Evolutionary conservation across 352 stramenopile species (phyloP), one percentile per base, ranked within the genome.

Genomic region (Blastocystis sp.): DNA sequence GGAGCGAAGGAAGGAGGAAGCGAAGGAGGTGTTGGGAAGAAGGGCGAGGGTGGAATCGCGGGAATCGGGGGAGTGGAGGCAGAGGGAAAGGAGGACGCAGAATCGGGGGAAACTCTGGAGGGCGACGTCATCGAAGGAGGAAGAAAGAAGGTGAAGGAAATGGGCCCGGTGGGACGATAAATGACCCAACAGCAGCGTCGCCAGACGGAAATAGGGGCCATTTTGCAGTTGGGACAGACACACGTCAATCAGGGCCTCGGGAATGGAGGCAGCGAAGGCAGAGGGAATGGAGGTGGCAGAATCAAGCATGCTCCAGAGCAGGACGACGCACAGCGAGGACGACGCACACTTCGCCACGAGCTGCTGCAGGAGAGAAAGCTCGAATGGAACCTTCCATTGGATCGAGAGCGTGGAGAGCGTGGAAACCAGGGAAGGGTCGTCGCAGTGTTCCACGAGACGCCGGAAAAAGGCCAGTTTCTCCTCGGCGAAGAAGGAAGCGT

Each of bases 391-490:
- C 28, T 10, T 14, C 48, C 2, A 84, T 52, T 2, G 56, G 40
- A 19, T 9, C 9, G 3, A 59, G 56, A 84, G 34, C 56, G 45
- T 34, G 17, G 21, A 38, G 53, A 67, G 74, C 23, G 53, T 14
- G 2, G 34, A 3, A 19, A 41, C 2, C 21, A 84, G 4, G 0
- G 60, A 10, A 4, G 74, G 14, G 4, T 84, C 60, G 60, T 84
- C 56, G 53, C 34, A 14, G 34, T 53, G 74, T 23, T 66, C n/a
- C 4, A 84, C 2, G 2, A 84, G 0, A 40, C 28, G 45, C 19
- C 34, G 56, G 23, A 67, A n/a, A 0, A 70, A 28, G 21, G 52
- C 60, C 5, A 84, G 43, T 56, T 67, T 84, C 56, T 84, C 74
- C 23, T 84, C 74, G 41, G 74, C 56, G 45, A 84, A 84, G 0